Evolutionary conservation across 2,329 filamentous ascomycete genomes (phyloP).

Genomic region (Nigrospora osmanthi): DNA sequence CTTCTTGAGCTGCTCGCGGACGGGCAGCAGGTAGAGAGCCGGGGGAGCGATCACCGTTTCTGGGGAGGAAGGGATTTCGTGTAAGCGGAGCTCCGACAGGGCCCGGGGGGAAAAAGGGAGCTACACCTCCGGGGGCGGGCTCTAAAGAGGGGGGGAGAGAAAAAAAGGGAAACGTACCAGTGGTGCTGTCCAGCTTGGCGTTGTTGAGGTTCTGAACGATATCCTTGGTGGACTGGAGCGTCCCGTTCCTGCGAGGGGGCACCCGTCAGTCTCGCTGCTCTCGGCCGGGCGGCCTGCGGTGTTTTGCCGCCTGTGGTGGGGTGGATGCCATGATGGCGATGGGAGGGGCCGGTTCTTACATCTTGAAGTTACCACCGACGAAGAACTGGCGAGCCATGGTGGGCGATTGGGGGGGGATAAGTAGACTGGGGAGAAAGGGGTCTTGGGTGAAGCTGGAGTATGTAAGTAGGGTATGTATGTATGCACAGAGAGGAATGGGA

Average conservation of each 20-base stretch:
- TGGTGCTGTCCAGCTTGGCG: constrained; percentile 69
- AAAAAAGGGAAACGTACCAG: constrained; percentile 45
- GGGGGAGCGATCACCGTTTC: constrained; percentile 95
- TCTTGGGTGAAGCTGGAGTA: background rate
- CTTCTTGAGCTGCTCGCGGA: constrained; percentile 68
- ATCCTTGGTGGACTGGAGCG: constrained; percentile 77
- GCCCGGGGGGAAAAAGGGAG: background rate
- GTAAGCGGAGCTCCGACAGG: background rate
- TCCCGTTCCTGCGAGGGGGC: constrained; percentile 69
- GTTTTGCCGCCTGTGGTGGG: constrained; percentile 7
- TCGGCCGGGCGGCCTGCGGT: background rate
- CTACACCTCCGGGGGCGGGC: background rate
- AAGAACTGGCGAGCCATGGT: constrained; percentile 95
- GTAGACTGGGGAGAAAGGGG: background rate
- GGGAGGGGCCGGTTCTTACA: constrained; percentile 51
- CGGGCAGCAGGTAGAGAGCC: constrained; percentile 79
- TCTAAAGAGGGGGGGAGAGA: constrained; percentile 4
- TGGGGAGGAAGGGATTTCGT: constrained; percentile 27
- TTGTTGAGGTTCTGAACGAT: constrained; percentile 88
- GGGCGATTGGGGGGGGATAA: constrained; percentile 24
- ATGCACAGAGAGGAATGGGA: background rate
- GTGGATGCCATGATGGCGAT: constrained; percentile 11
- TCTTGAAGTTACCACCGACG: constrained; percentile 99
- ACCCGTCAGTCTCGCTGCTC: constrained; percentile 7
- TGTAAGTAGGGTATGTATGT: background rate